Evolutionary conservation across 371 early-diverging fungal genomes (phyloP), one percentile per base, ranked within the genome.

Genomic region (Lichtheimia ornata): DNA sequence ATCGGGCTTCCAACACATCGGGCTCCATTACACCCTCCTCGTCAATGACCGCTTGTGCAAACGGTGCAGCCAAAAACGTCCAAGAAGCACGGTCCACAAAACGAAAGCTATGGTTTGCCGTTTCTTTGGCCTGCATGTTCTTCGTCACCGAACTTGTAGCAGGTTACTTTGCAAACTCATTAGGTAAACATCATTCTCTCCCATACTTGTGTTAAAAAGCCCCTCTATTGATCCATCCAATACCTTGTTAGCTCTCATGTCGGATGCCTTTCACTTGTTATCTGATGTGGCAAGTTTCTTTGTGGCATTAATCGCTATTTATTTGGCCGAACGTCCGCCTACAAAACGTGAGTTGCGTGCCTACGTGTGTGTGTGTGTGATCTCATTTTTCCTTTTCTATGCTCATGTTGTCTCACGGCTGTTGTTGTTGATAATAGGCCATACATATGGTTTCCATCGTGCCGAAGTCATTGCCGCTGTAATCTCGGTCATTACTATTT

Each of bases 401-500:
- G 35, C 4, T 35, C 35, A 6, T 35, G 9, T 6, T 35, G 35
- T 35, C 35, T 42, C 41, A 58, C 13, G 40, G 27, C 47, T 17
- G 27, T 17, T 17, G 13, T 22, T 22, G 22, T 51, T 17, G 27
- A 7, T 17, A 6, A 9, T 62, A 79, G 80, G 66, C 50, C 91
- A 89, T 67, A 86, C 92, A 9, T 95, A 87, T 73, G 94, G 95
- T 40, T 95, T 88, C 65, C 87, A 94, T 56, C 85, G 95, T 41
- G 90, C 90, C 42, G 94, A 95, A 71, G 92, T 94, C 27, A 73
- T 95, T 45, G 95, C 94, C 14, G 94, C 94, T 0, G 66, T 94
- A 25, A 63, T 86, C 42, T 94, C 94, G 2, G 86, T 92, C 15
- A 72, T 91, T 42, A 79, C 92, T 24, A 94, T 95, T 53, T 95